Evolutionary conservation across 305 asterid species (phyloP).

Genomic region (Caryopteris hybrid): DNA sequence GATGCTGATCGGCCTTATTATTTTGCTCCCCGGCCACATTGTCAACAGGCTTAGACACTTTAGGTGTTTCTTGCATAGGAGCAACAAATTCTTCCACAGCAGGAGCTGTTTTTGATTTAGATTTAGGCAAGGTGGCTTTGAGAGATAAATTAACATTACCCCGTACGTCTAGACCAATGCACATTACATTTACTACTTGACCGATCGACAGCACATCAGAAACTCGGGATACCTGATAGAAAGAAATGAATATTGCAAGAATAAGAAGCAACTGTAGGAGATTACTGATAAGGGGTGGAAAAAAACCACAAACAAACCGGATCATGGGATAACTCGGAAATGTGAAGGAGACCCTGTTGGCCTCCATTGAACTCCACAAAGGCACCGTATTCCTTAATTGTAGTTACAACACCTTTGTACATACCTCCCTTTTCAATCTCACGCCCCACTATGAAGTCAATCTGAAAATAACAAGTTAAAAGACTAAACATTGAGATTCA

Average conservation of each 20-base stretch:
- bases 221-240: slow-evolving; percentile 64
- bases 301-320: slow-evolving; percentile 37
- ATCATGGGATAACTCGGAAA: slow-evolving; percentile 85
- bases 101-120: slow-evolving; percentile 30
- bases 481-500: neutral
- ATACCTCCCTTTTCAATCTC: slow-evolving; percentile 79
- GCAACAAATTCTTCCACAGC: slow-evolving; percentile 23
- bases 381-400: slow-evolving; percentile 95
- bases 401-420: slow-evolving; percentile 66
- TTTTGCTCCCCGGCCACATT: slow-evolving; percentile 28
- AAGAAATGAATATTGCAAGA: slow-evolving; percentile 15
- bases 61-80: slow-evolving; percentile 29
- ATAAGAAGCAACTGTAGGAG: slow-evolving; percentile 8
- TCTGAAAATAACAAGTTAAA: slow-evolving; percentile 45
- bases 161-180: slow-evolving; percentile 86
- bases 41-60: slow-evolving; percentile 34
- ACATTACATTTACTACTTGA: slow-evolving; percentile 71
- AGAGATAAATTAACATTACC: slow-evolving; percentile 87
- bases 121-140: slow-evolving; percentile 61
- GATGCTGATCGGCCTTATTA: slow-evolving; percentile 36
- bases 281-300: neutral
- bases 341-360: slow-evolving; percentile 91
- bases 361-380: slow-evolving; percentile 98
- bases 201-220: slow-evolving; percentile 81
- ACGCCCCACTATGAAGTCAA: slow-evolving; percentile 80